A percentile compares a stretch with the other conserved stretches of the same genome.
Evolutionary conservation across 352 stramenopile genomes (phyloP).

Genomic region (Phytophthora brassicae): DNA sequence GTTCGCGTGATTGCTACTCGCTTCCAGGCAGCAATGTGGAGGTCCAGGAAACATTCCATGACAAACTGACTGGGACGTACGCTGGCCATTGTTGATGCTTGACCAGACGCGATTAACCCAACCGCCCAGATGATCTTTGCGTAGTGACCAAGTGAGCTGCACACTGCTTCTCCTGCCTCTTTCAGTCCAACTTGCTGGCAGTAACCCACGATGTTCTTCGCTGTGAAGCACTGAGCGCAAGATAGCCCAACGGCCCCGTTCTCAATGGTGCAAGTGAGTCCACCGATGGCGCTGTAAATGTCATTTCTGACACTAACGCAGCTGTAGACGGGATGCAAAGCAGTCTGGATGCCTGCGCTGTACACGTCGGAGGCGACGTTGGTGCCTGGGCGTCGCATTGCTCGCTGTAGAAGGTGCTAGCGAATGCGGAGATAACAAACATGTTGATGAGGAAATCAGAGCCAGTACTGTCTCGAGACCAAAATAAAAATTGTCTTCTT

Average conservation of each 20-base stretch:
- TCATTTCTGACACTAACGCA: conserved; percentile 47
- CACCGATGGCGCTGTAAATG: conserved; percentile 60
- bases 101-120: conserved; percentile 88
- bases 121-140: conserved; percentile 87
- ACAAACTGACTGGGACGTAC: conserved; percentile 95
- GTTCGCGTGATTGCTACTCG: conserved; percentile 86
- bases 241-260: conserved; percentile 7
- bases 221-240: conserved; percentile 48
- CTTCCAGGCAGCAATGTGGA: conserved; percentile 78
- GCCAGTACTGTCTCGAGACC: conserved; percentile 83
- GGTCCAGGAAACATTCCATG: conserved; percentile 93
- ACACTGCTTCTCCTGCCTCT: conserved; percentile 65
- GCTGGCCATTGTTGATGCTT: conserved; percentile 92
- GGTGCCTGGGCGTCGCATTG: conserved; percentile 47
- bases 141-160: conserved; percentile 59
- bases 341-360: conserved; percentile 53
- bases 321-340: conserved; percentile 58
- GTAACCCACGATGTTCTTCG: conserved; percentile 39
- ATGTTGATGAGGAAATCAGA: conserved; percentile 93
- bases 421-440: conserved; percentile 89
- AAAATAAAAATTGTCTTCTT: conserved; percentile 81
- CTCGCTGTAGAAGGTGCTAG: conserved; percentile 87
- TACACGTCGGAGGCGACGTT: conserved; percentile 52
- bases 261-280: conserved; percentile 45
- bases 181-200: conserved; percentile 83